phyloP scores from a whole-genome alignment of 768 basidiomycete genomes.

The Artomyces pyxidatus region DNA sequence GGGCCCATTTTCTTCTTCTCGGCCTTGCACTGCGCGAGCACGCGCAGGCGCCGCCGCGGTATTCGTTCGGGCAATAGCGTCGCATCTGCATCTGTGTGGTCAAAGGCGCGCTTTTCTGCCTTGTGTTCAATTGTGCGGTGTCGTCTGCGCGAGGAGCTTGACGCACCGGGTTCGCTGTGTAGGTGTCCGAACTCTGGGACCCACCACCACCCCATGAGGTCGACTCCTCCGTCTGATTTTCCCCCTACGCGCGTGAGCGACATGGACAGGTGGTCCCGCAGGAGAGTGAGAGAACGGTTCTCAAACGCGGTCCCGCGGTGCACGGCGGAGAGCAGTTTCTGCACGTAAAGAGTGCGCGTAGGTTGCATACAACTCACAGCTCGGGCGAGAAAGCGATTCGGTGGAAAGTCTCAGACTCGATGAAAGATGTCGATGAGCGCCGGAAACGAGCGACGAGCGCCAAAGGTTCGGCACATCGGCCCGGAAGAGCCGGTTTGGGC shows the following conservation, averaged over 20 bases:
- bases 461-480: too few relatives aligned
- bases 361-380: too few relatives aligned
- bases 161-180: background rate
- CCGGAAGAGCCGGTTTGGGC: too few relatives aligned
- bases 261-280: conserved; percentile 71
- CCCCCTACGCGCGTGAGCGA: conserved; percentile 72
- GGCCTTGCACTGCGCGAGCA: conserved; percentile 88
- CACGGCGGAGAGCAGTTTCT: conserved; percentile 36
- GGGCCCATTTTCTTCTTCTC: conserved; percentile 77
- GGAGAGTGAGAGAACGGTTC: conserved; percentile 48
- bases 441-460: too few relatives aligned
- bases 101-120: background rate
- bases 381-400: too few relatives aligned
- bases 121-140: background rate
- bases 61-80: background rate
- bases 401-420: too few relatives aligned
- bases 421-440: too few relatives aligned
- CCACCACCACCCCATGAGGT: conserved; percentile 93
- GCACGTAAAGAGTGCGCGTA: background rate
- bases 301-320: conserved; percentile 74
- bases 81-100: background rate
- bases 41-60: conserved; percentile 49
- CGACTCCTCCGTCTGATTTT: conserved; percentile 84
- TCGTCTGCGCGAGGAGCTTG: background rate
- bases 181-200: conserved; percentile 35